Evolutionary conservation across 2,329 filamentous ascomycete genomes (phyloP), one percentile per base, ranked within the genome.

Genomic region (Sporothrix luriei): DNA sequence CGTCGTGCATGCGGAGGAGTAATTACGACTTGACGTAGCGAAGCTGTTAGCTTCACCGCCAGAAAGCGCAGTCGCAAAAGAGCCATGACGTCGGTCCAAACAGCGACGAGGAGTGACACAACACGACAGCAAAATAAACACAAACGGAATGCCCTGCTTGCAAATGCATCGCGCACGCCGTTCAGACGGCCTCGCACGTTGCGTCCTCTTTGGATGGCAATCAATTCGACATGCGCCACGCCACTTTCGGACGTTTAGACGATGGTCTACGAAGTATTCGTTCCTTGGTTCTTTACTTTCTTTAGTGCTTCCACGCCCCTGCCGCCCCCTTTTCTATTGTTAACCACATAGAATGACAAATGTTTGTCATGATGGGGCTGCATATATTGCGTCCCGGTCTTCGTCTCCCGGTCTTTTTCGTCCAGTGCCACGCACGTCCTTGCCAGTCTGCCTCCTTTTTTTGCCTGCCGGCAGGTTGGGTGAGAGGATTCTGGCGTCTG

Each of bases 321-420:
- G 40, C 14, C 33, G 19, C 19, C 29, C 19, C n/a, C 33, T 29
- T 57, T 68, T 68, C 52, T 59, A 59, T 68, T 68, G 52, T 49
- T 49, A 57, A 49, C 13, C 40, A 11, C 51, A 2, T n/a, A 43
- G 33, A 48, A 67, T 68, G 66, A 68, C 66, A 57, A 68, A 68
- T 46, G 52, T 59, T 68, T 19, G 66, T 59, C 52, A 68, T 68
- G 52, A 54, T 48, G 49, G 57, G 57, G 57, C 57, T 46, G 57
- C 38, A 46, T 43, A 46, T 24, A 46, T 62, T 33, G 57, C 16
- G 21, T 43, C 55, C 48, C 38, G 40, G 13, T 26, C 14, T 43
- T 24, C 38, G 38, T 43, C 38, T 46, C 33, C 33, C 38, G 19
- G 57, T 19, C 38, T 46, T 24, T 46, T 38, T 61, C 11, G 10